Evolutionary conservation across 257 asterid genomes (phyloP).

Genomic region (Nicotiana sylvestris): DNA sequence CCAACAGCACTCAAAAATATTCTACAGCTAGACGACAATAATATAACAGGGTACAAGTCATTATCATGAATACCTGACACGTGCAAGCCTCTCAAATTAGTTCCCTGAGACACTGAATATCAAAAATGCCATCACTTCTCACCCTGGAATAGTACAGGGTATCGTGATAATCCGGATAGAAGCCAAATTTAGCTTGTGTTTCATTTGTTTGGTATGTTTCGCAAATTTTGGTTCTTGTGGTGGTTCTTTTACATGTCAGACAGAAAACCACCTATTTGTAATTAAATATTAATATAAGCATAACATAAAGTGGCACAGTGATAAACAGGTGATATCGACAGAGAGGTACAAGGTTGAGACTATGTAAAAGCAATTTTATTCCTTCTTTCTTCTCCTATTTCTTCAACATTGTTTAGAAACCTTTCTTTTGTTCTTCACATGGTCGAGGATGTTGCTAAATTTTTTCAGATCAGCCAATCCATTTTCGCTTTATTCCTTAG

Average conservation of each 20-base stretch:
- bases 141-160: not conserved
- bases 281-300: not conserved
- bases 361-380: not conserved
- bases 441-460: not conserved
- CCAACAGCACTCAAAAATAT: not conserved
- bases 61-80: not conserved
- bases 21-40: not conserved
- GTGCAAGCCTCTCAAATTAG: slow-evolving; percentile 1
- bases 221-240: not conserved
- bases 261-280: not conserved
- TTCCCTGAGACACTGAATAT: not conserved
- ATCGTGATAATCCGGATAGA: not conserved
- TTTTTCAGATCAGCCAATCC: not conserved
- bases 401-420: not conserved
- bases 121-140: not conserved
- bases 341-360: not conserved
- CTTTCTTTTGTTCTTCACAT: not conserved
- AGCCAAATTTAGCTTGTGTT: not conserved
- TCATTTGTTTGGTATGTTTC: not conserved
- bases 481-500: not conserved
- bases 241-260: not conserved
- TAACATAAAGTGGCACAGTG: not conserved
- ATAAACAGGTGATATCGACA: not conserved
- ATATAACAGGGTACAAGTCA: not conserved
- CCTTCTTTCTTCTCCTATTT: not conserved